Evolutionary conservation across 805 yeast genomes (phyloP).

Genomic region (Clavispora vitiphila): DNA sequence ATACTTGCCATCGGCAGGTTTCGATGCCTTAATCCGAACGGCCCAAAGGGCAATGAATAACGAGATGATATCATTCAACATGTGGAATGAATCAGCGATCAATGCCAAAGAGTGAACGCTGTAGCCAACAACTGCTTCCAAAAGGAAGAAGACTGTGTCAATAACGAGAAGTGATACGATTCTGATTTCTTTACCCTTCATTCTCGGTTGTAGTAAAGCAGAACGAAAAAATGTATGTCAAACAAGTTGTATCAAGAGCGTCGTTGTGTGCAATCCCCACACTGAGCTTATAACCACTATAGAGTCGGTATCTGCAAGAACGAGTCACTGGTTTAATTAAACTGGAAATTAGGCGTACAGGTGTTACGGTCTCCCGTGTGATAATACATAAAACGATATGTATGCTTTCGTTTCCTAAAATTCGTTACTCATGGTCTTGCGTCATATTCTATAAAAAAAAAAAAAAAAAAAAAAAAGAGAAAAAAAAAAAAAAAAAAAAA

Average conservation of each 20-base stretch:
- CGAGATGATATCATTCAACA: slow-evolving; percentile 92
- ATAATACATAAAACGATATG: too few relatives aligned
- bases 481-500: too few relatives aligned
- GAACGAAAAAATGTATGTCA: too few relatives aligned
- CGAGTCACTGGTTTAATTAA: too few relatives aligned
- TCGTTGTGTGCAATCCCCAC: neutral
- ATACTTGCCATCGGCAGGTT: slow-evolving; percentile 79
- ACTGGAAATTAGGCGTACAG: too few relatives aligned
- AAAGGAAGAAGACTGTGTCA: slow-evolving; percentile 77
- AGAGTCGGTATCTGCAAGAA: too few relatives aligned
- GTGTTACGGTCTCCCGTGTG: too few relatives aligned
- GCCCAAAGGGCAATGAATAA: slow-evolving; percentile 94
- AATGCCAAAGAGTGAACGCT: slow-evolving; percentile 91
- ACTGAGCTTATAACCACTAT: neutral
- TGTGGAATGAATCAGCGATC: slow-evolving; percentile 95
- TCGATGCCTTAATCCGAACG: slow-evolving; percentile 77
- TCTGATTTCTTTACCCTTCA: slow-evolving; percentile 59
- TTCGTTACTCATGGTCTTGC: too few relatives aligned
- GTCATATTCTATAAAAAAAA: neutral
- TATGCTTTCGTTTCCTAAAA: too few relatives aligned
- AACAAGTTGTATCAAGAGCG: too few relatives aligned
- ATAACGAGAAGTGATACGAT: slow-evolving; percentile 66
- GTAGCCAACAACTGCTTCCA: slow-evolving; percentile 84
- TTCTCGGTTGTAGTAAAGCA: too few relatives aligned
- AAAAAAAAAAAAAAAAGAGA: slow-evolving; percentile 1